Conservation (phyloP, 768 basidiomycete genomes). For the Fistulinella prunicolor region DNA sequence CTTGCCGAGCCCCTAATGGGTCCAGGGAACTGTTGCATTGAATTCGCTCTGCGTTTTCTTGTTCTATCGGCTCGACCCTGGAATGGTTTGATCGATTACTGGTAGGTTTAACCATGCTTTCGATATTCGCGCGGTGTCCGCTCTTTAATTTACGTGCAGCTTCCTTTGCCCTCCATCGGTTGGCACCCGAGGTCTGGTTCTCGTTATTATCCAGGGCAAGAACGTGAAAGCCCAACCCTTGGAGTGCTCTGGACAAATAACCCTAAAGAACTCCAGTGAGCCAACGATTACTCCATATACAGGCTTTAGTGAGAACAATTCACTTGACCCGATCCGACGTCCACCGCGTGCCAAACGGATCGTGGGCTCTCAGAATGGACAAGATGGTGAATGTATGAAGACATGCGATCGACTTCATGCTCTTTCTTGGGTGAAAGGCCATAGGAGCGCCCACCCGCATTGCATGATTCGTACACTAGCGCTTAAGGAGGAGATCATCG, state of each 20-base stretch:
- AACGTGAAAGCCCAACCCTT: conserved; percentile 41
- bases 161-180: conserved; percentile 38
- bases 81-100: not conserved
- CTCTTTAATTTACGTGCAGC: conserved; percentile 17
- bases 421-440: conserved; percentile 78
- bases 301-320: conserved; percentile 8
- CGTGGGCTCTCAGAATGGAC: conserved; percentile 23
- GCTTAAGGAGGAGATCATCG: not conserved
- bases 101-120: not conserved
- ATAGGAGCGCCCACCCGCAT: conserved; percentile 12
- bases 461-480: conserved; percentile 8
- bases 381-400: conserved; percentile 46
- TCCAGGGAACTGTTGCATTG: not conserved
- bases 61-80: not conserved
- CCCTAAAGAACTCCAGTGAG: conserved; percentile 38
- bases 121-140: conserved; percentile 7
- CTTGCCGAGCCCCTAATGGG: conserved; percentile 6
- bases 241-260: conserved; percentile 55
- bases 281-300: not conserved
- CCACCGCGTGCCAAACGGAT: conserved; percentile 50
- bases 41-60: not conserved
- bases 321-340: conserved; percentile 74
- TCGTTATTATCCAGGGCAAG: conserved; percentile 67
- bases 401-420: conserved; percentile 70
- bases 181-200: conserved; percentile 57